Base-by-base conservation (phyloP, 73 alveolate genomes). In the Loxodes magnus region DNA sequence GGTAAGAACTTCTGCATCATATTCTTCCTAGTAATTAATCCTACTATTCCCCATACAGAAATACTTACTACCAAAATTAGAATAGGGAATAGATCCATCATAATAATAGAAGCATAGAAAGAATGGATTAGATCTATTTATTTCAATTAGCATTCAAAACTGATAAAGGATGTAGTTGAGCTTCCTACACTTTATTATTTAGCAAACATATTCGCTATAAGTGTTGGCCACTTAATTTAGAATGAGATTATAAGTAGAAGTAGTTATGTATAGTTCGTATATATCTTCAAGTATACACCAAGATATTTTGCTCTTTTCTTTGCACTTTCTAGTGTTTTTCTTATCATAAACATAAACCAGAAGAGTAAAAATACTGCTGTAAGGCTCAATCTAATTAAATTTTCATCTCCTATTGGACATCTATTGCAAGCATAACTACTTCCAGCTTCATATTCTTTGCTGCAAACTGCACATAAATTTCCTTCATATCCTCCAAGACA, bases 401-500 rank as follows among this genome's bases (percentile, higher is more conserved):
- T 71, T 0, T 35, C 16, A 1, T 6, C 62, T 4, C 64, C 37
- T 3, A 23, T 38, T 20, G 80, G 87, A 25, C 87, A 74, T 4
- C 9, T 5, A 12, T 38, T 28, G 43, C 87, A 74, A 3, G 35
- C 67, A 43, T 74, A 51, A 10, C 35, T 62, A 3, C 75, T 75
- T 19, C 72, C 25, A 21, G 74, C 44, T 9, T 64, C 24, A 28
- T 74, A 74, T 2, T 79, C 87, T 22, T 76, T 72, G 54, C 50
- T n/a, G 55, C 87, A 74, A 6, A 69, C 64, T 35, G 71, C 31
- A 51, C 87, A 74, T 6, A 74, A 48, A 0, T 72, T 64, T 0
- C 80, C 79, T 34, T 65, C 58, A 33, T 46, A 65, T 5, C 87
- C 87, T 2, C 46, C 70, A 3, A 35, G 33, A 25, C 87, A 74